A percentile compares a stretch with the other conserved stretches of the same genome.
Evolutionary conservation across 2,329 filamentous ascomycete genomes (phyloP).

Genomic region (Colletotrichum camelliae): DNA sequence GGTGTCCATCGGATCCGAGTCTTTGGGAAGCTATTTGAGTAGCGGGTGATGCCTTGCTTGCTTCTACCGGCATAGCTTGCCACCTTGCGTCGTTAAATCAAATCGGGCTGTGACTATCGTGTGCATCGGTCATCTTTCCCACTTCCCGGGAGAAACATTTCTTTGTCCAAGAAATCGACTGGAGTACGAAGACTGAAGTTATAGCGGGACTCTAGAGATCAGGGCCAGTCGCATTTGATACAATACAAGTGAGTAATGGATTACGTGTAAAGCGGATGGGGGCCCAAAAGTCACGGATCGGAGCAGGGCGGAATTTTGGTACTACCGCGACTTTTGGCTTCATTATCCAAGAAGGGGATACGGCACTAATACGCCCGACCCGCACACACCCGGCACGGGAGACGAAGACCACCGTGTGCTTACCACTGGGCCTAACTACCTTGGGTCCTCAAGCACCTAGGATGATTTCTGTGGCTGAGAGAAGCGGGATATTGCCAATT

Average conservation of each 20-base stretch:
- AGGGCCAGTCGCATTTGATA: neutral
- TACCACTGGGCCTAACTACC: neutral
- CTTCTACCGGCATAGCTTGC: neutral
- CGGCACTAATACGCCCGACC: neutral
- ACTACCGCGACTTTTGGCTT: neutral
- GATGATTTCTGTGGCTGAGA: neutral
- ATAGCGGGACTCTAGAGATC: neutral
- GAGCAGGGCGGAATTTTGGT: neutral
- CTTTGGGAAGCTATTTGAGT: neutral
- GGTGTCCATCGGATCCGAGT: neutral
- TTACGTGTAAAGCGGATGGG: neutral
- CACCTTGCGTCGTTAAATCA: neutral
- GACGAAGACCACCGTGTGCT: neutral
- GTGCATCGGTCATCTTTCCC: neutral
- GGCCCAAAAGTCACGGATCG: neutral
- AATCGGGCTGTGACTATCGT: neutral
- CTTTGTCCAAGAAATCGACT: neutral
- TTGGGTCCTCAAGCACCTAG: neutral
- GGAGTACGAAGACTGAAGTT: neutral
- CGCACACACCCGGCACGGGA: neutral
- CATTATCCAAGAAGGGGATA: neutral
- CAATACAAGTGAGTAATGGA: neutral
- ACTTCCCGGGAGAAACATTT: neutral
- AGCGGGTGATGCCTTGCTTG: neutral
- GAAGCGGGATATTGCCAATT: neutral